Evolutionary conservation across 768 basidiomycete genomes (phyloP).

Genomic region (Tulasnella sp.): DNA sequence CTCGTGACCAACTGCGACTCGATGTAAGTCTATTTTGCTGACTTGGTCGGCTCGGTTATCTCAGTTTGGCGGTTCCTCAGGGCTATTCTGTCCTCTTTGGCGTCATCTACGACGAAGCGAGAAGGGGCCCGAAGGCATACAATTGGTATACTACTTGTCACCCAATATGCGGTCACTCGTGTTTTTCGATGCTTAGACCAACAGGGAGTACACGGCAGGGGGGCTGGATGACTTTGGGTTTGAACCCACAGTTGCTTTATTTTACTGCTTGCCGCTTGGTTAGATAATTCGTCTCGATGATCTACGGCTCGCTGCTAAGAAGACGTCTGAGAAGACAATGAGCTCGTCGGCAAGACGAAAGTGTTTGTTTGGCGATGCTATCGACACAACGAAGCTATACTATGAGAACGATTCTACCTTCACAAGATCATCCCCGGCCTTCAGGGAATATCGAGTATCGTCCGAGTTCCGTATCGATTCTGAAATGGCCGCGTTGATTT

Average conservation of each 20-base stretch:
- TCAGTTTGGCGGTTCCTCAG: neutral
- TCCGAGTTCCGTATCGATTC: neutral
- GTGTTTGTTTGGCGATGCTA: neutral
- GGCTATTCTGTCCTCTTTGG: constrained; percentile 2
- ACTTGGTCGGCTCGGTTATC: neutral
- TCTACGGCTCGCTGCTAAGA: too few relatives aligned
- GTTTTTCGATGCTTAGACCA: neutral
- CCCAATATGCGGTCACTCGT: neutral
- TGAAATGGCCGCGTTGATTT: constrained; percentile 1
- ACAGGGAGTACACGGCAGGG: neutral
- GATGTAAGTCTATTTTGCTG: neutral
- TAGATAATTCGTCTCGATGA: too few relatives aligned
- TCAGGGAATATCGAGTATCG: neutral
- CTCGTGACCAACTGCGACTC: neutral
- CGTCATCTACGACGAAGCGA: neutral
- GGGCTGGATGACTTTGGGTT: neutral
- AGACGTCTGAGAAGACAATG: neutral
- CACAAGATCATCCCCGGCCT: neutral
- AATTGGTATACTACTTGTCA: neutral
- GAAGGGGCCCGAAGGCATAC: neutral
- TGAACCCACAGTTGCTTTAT: neutral
- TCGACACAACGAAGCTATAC: neutral
- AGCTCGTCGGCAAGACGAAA: neutral
- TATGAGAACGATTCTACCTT: neutral
- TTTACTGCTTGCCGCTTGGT: neutral